A percentile compares a stretch with the other conserved stretches of the same genome.
Conservation (phyloP, 2,329 filamentous ascomycete species). For the Clathrospora elynae region DNA sequence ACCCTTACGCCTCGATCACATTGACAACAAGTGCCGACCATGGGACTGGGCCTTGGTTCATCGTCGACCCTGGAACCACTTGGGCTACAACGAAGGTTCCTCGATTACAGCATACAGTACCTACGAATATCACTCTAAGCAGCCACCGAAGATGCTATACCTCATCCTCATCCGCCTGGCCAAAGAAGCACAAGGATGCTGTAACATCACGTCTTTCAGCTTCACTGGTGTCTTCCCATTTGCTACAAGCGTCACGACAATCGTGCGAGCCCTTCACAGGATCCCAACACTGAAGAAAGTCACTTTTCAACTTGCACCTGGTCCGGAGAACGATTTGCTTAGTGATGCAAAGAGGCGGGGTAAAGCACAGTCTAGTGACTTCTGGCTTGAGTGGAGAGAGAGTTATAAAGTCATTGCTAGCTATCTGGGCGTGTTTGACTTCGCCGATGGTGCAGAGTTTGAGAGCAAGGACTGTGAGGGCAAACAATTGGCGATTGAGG, state of each 20-base stretch:
- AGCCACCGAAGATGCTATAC: constrained; percentile 65
- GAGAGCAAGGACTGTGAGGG: constrained; percentile 33
- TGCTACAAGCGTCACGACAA: constrained; percentile 59
- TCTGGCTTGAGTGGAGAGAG: constrained; percentile 47
- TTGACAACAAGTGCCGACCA: constrained; percentile 19
- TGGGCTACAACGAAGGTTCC: constrained; percentile 76
- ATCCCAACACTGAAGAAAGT: constrained; percentile 43
- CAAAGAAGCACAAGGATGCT: constrained; percentile 31
- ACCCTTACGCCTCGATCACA: constrained; percentile 12
- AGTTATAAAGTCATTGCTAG: constrained; percentile 35
- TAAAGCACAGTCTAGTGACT: constrained; percentile 50
- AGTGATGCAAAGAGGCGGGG: constrained; percentile 47
- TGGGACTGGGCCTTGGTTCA: constrained; percentile 55
- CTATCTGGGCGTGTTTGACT: constrained; percentile 31
- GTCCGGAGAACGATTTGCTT: constrained; percentile 47
- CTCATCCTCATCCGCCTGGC: constrained; percentile 49
- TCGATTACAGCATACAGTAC: constrained; percentile 72
- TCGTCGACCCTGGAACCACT: constrained; percentile 66
- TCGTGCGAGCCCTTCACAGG: constrained; percentile 32
- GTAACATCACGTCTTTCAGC: constrained; percentile 54
- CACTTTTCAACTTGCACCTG: constrained; percentile 51
- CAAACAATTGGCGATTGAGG: constrained; percentile 24
- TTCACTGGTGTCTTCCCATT: constrained; percentile 73
- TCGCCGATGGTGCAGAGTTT: constrained; percentile 29
- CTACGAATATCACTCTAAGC: constrained; percentile 72